Evolutionary conservation across 2,329 filamentous ascomycete genomes (phyloP).

Genomic region (Lecanosticta acicola): DNA sequence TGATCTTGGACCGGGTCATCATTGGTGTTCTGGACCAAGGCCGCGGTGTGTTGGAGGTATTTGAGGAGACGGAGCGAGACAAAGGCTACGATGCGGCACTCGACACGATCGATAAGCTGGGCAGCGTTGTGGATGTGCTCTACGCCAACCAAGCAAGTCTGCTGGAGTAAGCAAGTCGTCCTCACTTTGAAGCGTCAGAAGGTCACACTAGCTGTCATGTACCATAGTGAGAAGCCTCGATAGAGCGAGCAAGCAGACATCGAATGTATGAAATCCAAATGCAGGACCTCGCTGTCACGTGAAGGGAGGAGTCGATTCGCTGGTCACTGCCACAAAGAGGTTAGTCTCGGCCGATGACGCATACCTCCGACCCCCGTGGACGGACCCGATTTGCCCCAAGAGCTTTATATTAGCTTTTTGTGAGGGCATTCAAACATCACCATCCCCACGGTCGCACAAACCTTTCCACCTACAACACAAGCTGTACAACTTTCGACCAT

Average conservation of each 20-base stretch:
- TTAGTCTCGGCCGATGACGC: background rate
- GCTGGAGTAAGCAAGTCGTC: conserved; percentile 65
- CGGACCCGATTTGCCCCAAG: background rate
- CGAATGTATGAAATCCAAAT: background rate
- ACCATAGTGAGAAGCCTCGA: conserved; percentile 3
- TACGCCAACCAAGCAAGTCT: conserved; percentile 97
- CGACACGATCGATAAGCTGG: conserved; percentile 92
- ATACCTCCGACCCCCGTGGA: background rate
- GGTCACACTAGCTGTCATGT: conserved; percentile 5
- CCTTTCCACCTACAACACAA: conserved; percentile 1
- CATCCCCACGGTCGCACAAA: background rate
- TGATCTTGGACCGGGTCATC: conserved; percentile 99
- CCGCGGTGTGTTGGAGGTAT: conserved; percentile 94
- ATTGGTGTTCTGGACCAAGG: conserved; percentile 96
- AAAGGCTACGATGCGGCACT: conserved; percentile 91
- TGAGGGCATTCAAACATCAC: background rate
- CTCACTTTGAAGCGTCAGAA: background rate
- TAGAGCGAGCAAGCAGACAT: conserved; percentile 6
- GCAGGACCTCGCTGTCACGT: background rate
- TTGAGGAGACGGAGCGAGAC: conserved; percentile 89
- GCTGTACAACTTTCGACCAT: background rate
- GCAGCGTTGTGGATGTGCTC: conserved; percentile 92
- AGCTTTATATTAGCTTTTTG: background rate
- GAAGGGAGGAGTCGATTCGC: background rate
- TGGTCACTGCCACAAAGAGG: background rate